A percentile compares a stretch with the other conserved stretches of the same genome.
Evolutionary conservation across 495 filamentous ascomycete genomes (phyloP).

Genomic region (Aspergillus campestris): DNA sequence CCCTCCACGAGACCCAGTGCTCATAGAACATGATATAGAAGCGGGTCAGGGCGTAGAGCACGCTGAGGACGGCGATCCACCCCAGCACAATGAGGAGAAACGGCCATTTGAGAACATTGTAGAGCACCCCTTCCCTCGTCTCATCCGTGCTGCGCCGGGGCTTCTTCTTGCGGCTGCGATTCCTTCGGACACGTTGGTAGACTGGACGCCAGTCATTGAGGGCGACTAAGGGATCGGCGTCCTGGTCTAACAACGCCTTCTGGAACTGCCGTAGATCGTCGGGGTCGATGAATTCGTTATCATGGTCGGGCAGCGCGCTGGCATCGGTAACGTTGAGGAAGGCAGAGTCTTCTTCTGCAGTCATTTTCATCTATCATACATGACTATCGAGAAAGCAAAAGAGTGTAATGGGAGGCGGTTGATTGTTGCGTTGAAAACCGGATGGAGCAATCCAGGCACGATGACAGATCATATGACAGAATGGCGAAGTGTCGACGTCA

Average conservation of each 20-base stretch:
- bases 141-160: conserved; percentile 67
- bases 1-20: conserved; percentile 50
- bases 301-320: conserved; percentile 49
- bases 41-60: conserved; percentile 72
- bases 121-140: conserved; percentile 86
- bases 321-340: conserved; percentile 30
- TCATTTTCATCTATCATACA: conserved; percentile 30
- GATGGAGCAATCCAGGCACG: too few relatives aligned
- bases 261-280: conserved; percentile 44
- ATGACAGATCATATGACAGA: too few relatives aligned
- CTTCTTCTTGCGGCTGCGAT: conserved; percentile 32
- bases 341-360: conserved; percentile 19
- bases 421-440: too few relatives aligned
- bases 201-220: conserved; percentile 83
- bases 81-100: conserved; percentile 67
- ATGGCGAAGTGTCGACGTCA: too few relatives aligned
- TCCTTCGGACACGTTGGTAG: conserved; percentile 53
- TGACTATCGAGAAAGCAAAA: conserved; percentile 9
- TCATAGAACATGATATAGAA: conserved; percentile 88
- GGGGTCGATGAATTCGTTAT: conserved; percentile 56
- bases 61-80: conserved; percentile 63
- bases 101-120: conserved; percentile 84
- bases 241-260: conserved; percentile 41
- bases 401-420: too few relatives aligned
- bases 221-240: conserved; percentile 50